phyloP scores from a whole-genome alignment of 805 yeast species.

The Schwanniomyces occidentalis region DNA sequence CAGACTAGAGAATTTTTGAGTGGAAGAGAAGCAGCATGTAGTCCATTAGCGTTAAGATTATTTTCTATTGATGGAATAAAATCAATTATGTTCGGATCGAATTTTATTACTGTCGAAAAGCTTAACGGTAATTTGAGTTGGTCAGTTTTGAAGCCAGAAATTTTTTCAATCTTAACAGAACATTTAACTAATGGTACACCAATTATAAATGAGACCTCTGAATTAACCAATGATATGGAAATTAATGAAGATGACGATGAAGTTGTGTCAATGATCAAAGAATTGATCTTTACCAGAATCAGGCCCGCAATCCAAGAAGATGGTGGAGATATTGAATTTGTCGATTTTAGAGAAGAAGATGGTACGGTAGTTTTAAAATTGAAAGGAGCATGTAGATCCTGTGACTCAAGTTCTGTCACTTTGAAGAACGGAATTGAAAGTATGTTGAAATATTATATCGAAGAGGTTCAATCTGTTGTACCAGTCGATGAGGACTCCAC shows the following conservation, averaged over 20 bases:
- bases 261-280: conserved; percentile 65
- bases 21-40: conserved; percentile 72
- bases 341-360: conserved; percentile 50
- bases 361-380: conserved; percentile 62
- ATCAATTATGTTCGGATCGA: conserved; percentile 76
- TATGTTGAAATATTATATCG: conserved; percentile 69
- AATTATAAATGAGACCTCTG: conserved; percentile 39
- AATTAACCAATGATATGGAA: conserved; percentile 38
- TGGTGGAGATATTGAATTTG: conserved; percentile 82
- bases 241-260: conserved; percentile 66
- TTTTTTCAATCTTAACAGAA: conserved; percentile 58
- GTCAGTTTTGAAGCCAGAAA: conserved; percentile 66
- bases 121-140: conserved; percentile 49
- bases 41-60: conserved; percentile 76
- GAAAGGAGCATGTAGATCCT: conserved; percentile 73
- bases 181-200: conserved; percentile 57
- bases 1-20: conserved; percentile 70
- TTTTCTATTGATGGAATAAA: conserved; percentile 75
- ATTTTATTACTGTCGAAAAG: conserved; percentile 83
- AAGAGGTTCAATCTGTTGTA: conserved; percentile 61
- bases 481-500: conserved; percentile 44
- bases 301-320: conserved; percentile 96
- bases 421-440: conserved; percentile 68
- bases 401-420: conserved; percentile 66
- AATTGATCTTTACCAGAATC: conserved; percentile 65